Base-by-base conservation (phyloP, 2,329 filamentous ascomycete genomes). In the Verticillium klebahnii region DNA sequence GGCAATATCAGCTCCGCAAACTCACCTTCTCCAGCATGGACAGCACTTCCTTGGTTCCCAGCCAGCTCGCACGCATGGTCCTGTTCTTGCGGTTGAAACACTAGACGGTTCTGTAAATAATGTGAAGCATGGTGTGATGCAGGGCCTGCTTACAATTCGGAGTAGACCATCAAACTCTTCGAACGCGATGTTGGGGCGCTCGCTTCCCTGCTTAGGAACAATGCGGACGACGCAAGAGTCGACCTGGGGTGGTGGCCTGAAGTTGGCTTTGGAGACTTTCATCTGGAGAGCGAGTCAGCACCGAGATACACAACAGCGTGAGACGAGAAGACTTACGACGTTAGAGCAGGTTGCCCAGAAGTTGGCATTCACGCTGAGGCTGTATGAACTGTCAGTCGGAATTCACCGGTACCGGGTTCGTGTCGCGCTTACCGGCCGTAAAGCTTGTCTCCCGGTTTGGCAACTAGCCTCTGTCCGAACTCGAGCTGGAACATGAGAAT, bases 401-500 rank as follows among this genome's bases (percentile, higher is more conserved):
- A 15, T 3, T 8, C 17, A 15, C 5, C 29, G 29, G 23, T 17
- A 11, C 5, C 12, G 11, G 9, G 4, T 12, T 15, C 14, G 11
- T 15, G 80, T 52, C 84, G 29, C 80, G 82, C 58, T 89, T 86
- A 69, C 87, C 88, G 9, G 89, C 86, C 86, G 12, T 66, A 66
- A 12, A 66, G 64, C 60, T 65, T 65, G 60, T 66, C 64, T 9
- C 64, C 64, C 0, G 94, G 92, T 55, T 89, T 89, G 15, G 95
- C 95, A 61, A 96, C 94, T 39, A 98, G 81, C 45, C 94, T 87
- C 74, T 96, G 88, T 19, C 93, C 93, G 71, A 97, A 97, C 78
- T 98, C 94, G 71, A 93, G 88, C 80, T 98, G 94, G 71, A 96
- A 95, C 93, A 97, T 97, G 77, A 98, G 92, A 66, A 98, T 86